These are phyloP conservation scores for Lasiosphaeria miniovina DNA, from an alignment of 495 filamentous ascomycete species.

Conservation along the genomic window DNA sequence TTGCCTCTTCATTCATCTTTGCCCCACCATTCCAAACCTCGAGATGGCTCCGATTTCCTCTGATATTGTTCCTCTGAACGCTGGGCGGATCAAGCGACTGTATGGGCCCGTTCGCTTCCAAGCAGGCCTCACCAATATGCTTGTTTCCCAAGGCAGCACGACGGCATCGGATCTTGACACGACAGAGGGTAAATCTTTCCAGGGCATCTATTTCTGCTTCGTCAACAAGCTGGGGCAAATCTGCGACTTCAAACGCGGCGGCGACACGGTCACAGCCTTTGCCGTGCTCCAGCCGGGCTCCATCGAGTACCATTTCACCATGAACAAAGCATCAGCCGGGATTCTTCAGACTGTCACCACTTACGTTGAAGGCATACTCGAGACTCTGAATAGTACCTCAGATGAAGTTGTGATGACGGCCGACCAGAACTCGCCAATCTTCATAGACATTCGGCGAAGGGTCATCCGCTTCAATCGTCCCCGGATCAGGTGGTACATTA, in stretches of 20 bases:
- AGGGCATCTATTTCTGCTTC: conserved; percentile 20
- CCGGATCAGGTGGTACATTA: conserved; percentile 9
- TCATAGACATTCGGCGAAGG: not conserved
- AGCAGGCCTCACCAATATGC: conserved; percentile 10
- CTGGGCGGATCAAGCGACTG: conserved; percentile 17
- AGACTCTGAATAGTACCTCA: conserved; percentile 1
- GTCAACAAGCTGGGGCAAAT: conserved; percentile 30
- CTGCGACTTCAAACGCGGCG: conserved; percentile 19
- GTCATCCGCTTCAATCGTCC: conserved; percentile 16
- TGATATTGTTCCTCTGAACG: not conserved
- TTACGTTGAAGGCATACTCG: conserved; percentile 12
- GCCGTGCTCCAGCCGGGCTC: conserved; percentile 18
- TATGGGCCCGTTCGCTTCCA: conserved; percentile 23
- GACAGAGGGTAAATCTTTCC: conserved; percentile 1
- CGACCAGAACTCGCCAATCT: not conserved
- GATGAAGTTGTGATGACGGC: not conserved
- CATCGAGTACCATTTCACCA: conserved; percentile 26
- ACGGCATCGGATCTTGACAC: conserved; percentile 17
- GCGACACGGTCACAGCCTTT: conserved; percentile 23
- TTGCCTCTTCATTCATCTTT: not conserved
- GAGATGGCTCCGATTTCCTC: conserved; percentile 2
- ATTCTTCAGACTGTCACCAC: not conserved
- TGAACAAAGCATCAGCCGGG: conserved; percentile 13
- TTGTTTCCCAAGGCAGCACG: not conserved
- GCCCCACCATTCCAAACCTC: not conserved